Percentiles rank a stretch among this genome's conserved stretches.
These are phyloP conservation scores for Pseudocercospora macadamiae DNA, from an alignment of 2,329 filamentous ascomycete species.

Conservation along the genomic window DNA sequence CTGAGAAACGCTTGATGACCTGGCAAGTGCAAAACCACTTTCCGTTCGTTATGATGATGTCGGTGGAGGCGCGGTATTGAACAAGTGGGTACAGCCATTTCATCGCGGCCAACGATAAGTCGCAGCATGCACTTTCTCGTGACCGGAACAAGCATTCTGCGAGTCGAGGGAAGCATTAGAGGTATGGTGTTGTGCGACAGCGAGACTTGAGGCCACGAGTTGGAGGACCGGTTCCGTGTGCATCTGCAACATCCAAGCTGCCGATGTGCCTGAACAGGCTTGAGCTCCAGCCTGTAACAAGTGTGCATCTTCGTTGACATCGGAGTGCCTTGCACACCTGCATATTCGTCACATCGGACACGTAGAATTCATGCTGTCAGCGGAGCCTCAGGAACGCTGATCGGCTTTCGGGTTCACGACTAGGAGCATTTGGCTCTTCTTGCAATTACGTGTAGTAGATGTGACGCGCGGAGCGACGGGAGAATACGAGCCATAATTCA, in stretches of 20 bases:
- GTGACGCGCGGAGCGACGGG: no score
- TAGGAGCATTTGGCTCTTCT: not conserved
- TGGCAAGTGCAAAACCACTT: not conserved
- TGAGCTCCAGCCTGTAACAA: not conserved
- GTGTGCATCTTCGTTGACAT: not conserved
- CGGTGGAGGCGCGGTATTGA: not conserved
- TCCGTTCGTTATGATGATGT: not conserved
- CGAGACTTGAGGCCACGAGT: not conserved
- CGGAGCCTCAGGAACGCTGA: conserved; percentile 7
- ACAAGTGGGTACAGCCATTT: not conserved
- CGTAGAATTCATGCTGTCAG: conserved; percentile 5
- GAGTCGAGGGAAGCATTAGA: not conserved
- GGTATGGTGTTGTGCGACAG: not conserved
- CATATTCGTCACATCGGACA: not conserved
- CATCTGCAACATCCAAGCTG: not conserved
- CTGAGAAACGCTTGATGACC: not conserved
- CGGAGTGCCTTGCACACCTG: not conserved
- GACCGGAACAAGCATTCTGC: not conserved
- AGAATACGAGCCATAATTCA: no score
- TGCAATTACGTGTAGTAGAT: not conserved
- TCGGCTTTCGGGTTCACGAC: not conserved
- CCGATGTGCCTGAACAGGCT: not conserved
- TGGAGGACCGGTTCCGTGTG: not conserved
- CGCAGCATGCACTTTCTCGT: not conserved
- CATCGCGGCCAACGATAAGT: not conserved